Conservation (phyloP, 306 rosid species). For the Pachyrhizus erosus region DNA sequence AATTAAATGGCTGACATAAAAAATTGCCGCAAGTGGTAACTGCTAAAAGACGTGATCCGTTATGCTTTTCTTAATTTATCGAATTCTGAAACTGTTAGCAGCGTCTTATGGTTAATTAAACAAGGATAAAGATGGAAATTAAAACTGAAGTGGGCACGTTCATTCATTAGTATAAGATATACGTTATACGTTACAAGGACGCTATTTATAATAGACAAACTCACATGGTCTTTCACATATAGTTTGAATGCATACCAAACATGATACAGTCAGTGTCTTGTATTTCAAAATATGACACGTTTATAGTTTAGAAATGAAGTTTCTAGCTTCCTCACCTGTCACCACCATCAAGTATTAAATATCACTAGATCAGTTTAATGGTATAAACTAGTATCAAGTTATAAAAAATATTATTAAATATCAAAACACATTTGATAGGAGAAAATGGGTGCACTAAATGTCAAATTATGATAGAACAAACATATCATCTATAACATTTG, state of each 20-base stretch:
- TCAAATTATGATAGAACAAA: not conserved
- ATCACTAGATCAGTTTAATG: no score
- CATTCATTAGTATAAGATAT: conserved; percentile 5
- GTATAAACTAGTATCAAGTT: no score
- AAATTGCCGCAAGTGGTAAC: not conserved
- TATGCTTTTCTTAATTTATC: not conserved
- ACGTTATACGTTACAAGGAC: not conserved
- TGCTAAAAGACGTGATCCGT: not conserved
- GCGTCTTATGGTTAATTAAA: not conserved
- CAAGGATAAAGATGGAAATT: not conserved
- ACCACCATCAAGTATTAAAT: not conserved
- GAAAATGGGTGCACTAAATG: not conserved
- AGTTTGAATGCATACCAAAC: not conserved
- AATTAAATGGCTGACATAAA: not conserved
- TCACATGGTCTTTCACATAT: conserved; percentile 28
- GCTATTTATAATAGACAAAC: not conserved
- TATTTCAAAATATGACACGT: not conserved
- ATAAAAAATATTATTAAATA: no score
- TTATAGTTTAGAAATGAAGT: not conserved
- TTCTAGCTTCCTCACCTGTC: not conserved
- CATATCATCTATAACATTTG: not conserved
- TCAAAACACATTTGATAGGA: not conserved
- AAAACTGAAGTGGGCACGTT: not conserved
- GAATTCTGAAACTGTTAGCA: not conserved
- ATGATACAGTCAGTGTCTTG: not conserved